Conservation (phyloP, 495 filamentous ascomycete genomes). For the Hypoxylon lenormandii region DNA sequence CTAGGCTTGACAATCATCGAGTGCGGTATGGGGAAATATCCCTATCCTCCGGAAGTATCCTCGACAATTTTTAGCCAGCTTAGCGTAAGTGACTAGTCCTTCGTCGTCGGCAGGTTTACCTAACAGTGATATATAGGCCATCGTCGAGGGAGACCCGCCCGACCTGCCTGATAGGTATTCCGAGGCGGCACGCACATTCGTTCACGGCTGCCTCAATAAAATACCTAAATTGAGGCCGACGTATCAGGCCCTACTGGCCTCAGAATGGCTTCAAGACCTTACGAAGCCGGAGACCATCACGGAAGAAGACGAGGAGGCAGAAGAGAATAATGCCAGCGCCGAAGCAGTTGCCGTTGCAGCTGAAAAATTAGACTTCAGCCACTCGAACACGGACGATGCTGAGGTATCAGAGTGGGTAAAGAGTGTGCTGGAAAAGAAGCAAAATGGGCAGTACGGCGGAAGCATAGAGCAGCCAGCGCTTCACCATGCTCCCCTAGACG, state of each 20-base stretch:
- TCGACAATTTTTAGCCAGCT: slow-evolving; percentile 98
- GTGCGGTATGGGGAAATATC: slow-evolving; percentile 93
- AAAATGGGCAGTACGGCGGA: slow-evolving; percentile 59
- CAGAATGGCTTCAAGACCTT: slow-evolving; percentile 85
- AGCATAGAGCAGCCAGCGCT: slow-evolving; percentile 71
- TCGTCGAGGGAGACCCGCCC: slow-evolving; percentile 94
- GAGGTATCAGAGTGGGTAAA: slow-evolving; percentile 89
- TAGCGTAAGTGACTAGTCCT: slow-evolving; percentile 73
- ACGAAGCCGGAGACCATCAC: slow-evolving; percentile 84
- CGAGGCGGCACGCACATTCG: slow-evolving; percentile 84
- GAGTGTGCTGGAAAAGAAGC: slow-evolving; percentile 72
- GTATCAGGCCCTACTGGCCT: slow-evolving; percentile 86
- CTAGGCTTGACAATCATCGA: slow-evolving; percentile 95
- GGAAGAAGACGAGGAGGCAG: slow-evolving; percentile 76
- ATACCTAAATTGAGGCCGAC: slow-evolving; percentile 88
- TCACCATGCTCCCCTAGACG: slow-evolving; percentile 80
- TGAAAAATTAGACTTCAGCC: slow-evolving; percentile 56
- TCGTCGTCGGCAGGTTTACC: slow-evolving; percentile 21
- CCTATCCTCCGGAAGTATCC: slow-evolving; percentile 97
- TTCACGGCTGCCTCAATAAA: slow-evolving; percentile 90
- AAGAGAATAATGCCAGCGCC: slow-evolving; percentile 60
- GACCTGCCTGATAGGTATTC: slow-evolving; percentile 86
- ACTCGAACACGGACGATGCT: slow-evolving; percentile 68
- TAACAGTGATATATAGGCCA: slow-evolving; percentile 73
- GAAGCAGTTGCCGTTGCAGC: slow-evolving; percentile 59